Evolutionary conservation across 2,329 filamentous ascomycete species (phyloP).

Genomic region (Fusarium dlaminii): DNA sequence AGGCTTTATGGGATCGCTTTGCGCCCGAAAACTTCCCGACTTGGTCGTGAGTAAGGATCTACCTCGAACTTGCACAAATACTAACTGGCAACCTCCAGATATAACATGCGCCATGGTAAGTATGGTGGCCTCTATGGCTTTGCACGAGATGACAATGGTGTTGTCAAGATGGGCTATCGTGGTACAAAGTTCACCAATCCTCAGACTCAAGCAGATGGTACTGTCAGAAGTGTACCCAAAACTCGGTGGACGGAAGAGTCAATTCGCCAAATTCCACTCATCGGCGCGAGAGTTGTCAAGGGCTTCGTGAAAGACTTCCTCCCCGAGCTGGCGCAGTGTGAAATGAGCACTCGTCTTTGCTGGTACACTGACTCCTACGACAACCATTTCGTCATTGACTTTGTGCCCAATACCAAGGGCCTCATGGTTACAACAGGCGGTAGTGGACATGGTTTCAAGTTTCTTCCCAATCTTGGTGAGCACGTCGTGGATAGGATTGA

Average conservation of each 20-base stretch:
- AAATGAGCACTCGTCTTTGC: conserved; percentile 45
- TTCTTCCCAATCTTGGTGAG: conserved; percentile 66
- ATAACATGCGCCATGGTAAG: background rate
- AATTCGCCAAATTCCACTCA: conserved; percentile 41
- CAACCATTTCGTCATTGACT: conserved; percentile 47
- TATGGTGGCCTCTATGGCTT: conserved; percentile 59
- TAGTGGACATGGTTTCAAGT: conserved; percentile 71
- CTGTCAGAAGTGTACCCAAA: conserved; percentile 51
- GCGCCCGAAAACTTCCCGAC: background rate
- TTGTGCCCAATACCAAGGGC: conserved; percentile 62
- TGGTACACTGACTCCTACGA: conserved; percentile 49
- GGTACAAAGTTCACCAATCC: conserved; percentile 62
- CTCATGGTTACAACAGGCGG: conserved; percentile 70
- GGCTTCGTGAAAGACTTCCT: conserved; percentile 52
- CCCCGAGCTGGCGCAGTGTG: conserved; percentile 52
- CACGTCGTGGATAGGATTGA: conserved; percentile 57
- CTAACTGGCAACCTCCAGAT: background rate
- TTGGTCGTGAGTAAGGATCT: background rate
- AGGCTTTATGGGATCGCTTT: background rate
- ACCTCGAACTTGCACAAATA: too few species aligned
- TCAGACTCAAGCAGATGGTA: conserved; percentile 47
- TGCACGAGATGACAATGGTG: conserved; percentile 52
- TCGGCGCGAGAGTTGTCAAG: conserved; percentile 40
- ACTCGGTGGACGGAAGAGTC: conserved; percentile 49
- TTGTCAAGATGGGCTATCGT: conserved; percentile 61